Percentiles rank a stretch among this genome's conserved stretches.
Evolutionary conservation across 228 moss, liverwort and hornwort species (phyloP).

Genomic region (Sphagnum fallax): DNA sequence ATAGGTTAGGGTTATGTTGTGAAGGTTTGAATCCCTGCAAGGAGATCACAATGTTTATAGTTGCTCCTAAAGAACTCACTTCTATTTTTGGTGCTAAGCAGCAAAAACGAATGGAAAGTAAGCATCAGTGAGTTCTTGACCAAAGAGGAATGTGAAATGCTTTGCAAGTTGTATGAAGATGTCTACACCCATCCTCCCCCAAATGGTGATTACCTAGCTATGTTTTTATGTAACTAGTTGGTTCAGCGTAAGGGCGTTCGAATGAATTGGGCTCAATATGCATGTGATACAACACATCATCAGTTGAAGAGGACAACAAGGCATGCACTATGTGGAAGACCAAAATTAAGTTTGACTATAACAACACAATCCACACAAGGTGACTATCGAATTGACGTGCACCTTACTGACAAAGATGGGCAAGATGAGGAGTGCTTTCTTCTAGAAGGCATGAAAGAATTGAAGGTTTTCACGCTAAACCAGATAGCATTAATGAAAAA

Average conservation of each 20-base stretch:
- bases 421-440: not conserved
- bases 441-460: not conserved
- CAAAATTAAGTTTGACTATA: not conserved
- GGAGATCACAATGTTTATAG: no score
- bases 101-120: no score
- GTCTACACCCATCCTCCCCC: not conserved
- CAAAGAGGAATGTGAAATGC: not conserved
- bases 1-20: no score
- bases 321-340: not conserved
- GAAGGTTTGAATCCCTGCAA: no score
- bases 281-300: not conserved
- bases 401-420: not conserved
- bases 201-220: not conserved
- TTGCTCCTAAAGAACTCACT: no score
- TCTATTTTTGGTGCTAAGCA: no score
- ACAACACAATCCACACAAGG: not conserved
- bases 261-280: not conserved
- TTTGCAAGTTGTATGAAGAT: not conserved
- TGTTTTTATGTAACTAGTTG: not conserved
- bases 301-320: not conserved
- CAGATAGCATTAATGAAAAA: not conserved
- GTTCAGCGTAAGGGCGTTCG: not conserved
- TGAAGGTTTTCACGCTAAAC: not conserved
- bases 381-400: not conserved
- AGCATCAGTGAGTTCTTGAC: no score